A percentile compares a stretch with the other conserved stretches of the same genome.
phyloP scores from a whole-genome alignment of 2,329 filamentous ascomycete genomes.

The Apiospora sp. region DNA sequence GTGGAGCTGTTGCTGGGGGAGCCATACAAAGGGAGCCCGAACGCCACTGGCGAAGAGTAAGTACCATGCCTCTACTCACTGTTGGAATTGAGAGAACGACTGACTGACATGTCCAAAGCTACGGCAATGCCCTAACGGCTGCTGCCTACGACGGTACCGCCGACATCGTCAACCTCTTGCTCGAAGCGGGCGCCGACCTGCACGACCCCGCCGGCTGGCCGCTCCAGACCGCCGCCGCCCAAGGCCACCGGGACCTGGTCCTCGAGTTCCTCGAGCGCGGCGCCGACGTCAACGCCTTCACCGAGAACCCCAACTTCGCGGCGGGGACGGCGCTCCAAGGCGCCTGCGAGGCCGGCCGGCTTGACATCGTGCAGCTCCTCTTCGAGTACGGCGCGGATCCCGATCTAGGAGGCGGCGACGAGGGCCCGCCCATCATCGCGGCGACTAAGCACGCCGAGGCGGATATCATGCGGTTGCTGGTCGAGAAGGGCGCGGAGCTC shows the following conservation, averaged over 20 bases:
- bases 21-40: constrained; percentile 44
- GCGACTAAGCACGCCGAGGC: constrained; percentile 45
- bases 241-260: constrained; percentile 46
- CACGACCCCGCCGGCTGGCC: constrained; percentile 48
- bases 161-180: constrained; percentile 41
- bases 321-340: constrained; percentile 50
- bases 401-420: constrained; percentile 45
- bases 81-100: neutral
- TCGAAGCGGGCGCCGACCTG: constrained; percentile 44
- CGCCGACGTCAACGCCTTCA: constrained; percentile 46
- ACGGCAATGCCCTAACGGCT: constrained; percentile 48
- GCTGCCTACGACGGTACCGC: constrained; percentile 49
- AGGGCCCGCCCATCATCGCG: constrained; percentile 47
- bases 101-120: constrained; percentile 35
- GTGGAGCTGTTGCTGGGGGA: constrained; percentile 46
- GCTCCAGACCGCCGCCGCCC: constrained; percentile 46
- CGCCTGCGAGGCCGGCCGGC: constrained; percentile 45
- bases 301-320: constrained; percentile 39
- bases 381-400: constrained; percentile 48
- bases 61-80: constrained; percentile 25
- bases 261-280: constrained; percentile 44
- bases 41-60: constrained; percentile 49
- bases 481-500: constrained; percentile 46
- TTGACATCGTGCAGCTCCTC: constrained; percentile 45
- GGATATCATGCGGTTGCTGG: constrained; percentile 45